Evolutionary conservation across 1,284 basidiomycete species (phyloP).

Genomic region (Leccinum fuscescens): DNA sequence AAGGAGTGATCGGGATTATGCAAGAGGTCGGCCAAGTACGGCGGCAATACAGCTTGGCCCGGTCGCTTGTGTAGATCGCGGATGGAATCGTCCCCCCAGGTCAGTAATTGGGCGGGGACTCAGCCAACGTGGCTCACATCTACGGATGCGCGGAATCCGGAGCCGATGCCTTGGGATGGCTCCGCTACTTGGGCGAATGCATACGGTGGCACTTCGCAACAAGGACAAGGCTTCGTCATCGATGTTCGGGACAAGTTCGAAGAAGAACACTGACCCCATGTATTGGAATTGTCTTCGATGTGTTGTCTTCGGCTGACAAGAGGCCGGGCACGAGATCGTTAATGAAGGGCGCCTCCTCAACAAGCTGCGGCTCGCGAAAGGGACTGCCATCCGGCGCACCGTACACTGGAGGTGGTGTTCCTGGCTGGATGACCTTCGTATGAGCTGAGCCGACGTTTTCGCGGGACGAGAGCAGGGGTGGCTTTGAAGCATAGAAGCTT

Average conservation of each 20-base stretch:
- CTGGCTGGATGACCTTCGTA: slow-evolving; percentile 29
- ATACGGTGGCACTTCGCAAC: slow-evolving; percentile 21
- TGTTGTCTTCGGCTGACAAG: slow-evolving; percentile 21
- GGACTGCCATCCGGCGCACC: slow-evolving; percentile 25
- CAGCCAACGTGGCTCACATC: slow-evolving; percentile 14
- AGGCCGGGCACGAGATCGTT: slow-evolving; percentile 32
- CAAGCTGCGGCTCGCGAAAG: slow-evolving; percentile 48
- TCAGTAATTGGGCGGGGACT: slow-evolving; percentile 22
- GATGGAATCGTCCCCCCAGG: slow-evolving; percentile 45
- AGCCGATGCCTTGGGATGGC: slow-evolving; percentile 27
- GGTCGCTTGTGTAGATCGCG: slow-evolving; percentile 49
- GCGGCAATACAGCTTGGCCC: slow-evolving; percentile 65
- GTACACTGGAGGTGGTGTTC: slow-evolving; percentile 24
- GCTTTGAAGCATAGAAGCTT: slow-evolving; percentile 33
- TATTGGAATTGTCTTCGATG: not conserved
- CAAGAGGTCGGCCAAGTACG: slow-evolving; percentile 58
- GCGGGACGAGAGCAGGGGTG: slow-evolving; percentile 34
- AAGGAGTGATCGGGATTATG: slow-evolving; percentile 71
- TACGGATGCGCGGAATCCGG: slow-evolving; percentile 22
- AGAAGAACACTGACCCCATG: slow-evolving; percentile 50
- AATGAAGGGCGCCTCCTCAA: slow-evolving; percentile 35
- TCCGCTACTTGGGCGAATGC: slow-evolving; percentile 21
- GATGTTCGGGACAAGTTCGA: slow-evolving; percentile 55
- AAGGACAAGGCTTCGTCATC: slow-evolving; percentile 39
- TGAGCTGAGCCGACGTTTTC: slow-evolving; percentile 32